Conservation (phyloP, 305 asterid species). For the Fraxinus albicans region DNA sequence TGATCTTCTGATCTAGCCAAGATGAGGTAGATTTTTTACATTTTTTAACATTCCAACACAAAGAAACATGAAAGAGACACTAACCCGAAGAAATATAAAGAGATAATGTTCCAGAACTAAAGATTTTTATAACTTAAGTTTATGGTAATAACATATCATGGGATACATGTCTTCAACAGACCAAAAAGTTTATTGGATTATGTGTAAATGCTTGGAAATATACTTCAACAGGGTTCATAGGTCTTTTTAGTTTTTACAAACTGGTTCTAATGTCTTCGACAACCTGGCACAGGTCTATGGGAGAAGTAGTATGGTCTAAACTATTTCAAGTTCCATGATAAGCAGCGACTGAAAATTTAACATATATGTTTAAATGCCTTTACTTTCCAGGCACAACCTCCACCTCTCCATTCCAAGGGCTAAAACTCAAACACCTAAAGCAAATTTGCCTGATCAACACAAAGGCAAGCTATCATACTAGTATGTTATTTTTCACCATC, state of each 20-base stretch:
- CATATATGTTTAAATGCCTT: neutral
- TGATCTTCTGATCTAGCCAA: neutral
- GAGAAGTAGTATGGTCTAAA: neutral
- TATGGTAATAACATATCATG: neutral
- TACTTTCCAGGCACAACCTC: neutral
- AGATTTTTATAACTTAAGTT: neutral
- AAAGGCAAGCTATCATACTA: neutral
- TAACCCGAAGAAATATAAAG: neutral
- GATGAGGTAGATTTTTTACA: neutral
- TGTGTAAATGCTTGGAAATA: neutral
- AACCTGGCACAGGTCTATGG: neutral
- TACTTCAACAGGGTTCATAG: neutral
- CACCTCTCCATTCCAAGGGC: neutral
- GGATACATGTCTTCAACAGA: neutral
- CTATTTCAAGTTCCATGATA: neutral
- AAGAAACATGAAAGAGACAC: neutral
- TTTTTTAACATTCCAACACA: neutral
- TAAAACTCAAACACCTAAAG: neutral
- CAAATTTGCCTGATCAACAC: slow-evolving; percentile 6
- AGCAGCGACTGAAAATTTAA: neutral
- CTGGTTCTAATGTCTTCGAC: neutral
- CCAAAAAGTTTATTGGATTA: neutral
- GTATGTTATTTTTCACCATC: neutral
- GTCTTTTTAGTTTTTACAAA: neutral
- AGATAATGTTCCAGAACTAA: neutral